A percentile compares a stretch with the other conserved stretches of the same genome.
Evolutionary conservation across 345 rosid genomes (phyloP).

Genomic region (Syzygium aqueum): DNA sequence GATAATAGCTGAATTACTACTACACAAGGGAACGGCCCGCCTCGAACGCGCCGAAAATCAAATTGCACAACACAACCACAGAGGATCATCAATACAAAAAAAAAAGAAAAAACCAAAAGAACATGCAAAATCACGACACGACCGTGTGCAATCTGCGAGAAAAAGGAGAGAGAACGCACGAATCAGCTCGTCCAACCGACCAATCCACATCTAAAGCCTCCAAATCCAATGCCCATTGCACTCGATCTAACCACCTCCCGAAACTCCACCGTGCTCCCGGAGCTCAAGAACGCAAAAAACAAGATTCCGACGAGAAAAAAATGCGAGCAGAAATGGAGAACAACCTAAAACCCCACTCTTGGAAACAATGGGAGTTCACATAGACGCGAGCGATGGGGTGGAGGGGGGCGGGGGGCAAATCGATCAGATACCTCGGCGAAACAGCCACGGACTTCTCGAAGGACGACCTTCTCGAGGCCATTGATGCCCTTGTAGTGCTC

Average conservation of each 20-base stretch:
- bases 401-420: neutral
- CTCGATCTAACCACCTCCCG: neutral
- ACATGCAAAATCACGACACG: neutral
- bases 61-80: neutral
- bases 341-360: neutral
- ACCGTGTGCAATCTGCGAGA: neutral
- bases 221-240: neutral
- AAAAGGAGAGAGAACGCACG: neutral
- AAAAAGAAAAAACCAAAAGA: too few relatives aligned
- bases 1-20: neutral
- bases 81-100: neutral
- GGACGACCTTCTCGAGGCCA: slow-evolving; percentile 66
- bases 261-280: neutral
- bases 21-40: neutral
- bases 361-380: neutral
- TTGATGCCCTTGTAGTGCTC: slow-evolving; percentile 54
- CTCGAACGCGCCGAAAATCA: neutral
- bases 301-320: neutral
- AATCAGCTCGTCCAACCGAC: neutral
- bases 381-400: neutral
- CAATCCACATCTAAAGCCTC: neutral
- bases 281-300: neutral
- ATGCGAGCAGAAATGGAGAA: neutral
- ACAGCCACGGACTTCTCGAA: slow-evolving; percentile 46
- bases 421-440: slow-evolving; percentile 56